Base-by-base conservation (phyloP, 2,329 filamentous ascomycete genomes). In the Sporothrix brunneoviolacea region DNA sequence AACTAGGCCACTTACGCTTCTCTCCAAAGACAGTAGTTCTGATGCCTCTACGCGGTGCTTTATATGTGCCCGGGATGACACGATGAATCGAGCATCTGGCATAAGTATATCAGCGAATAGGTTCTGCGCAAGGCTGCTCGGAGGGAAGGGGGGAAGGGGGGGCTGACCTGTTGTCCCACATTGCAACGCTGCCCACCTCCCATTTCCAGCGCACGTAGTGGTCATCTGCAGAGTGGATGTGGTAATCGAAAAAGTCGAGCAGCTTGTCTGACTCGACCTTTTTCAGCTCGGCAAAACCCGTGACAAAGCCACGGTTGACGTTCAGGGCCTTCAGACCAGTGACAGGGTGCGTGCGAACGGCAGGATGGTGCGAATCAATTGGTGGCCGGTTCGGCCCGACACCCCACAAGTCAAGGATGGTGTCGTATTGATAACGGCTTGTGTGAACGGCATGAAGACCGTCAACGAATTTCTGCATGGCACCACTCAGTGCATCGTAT, bases 151-250 rank as follows among this genome's bases (percentile, higher is more conserved):
- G n/a, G n/a, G n/a, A n/a, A n/a, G n/a, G n/a, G n/a, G n/a, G n/a
- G n/a, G 15, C 41, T 13, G 28, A 66, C 62, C 69, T 58, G 54
- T 76, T 76, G 49, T 77, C 74, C 73, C 73, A 76, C 60, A 76
- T 70, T 1, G 73, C 73, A 5, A 75, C 69, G 27, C 68, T 70
- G 1, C 73, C 73, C 7, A 71, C 68, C 0, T 65, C 59, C 73
- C 74, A 77, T 53, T 73, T 75, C 66, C 71, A 75, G 3, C 73
- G 62, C 6, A 76, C 72, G 21, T 65, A 66, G 55, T 75, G 72
- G 54, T 76, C 74, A 43, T 75, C 72, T 1, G 71, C 72, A 0
- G 70, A 68, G 55, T 75, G 72, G 24, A 76, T 68, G 54, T 75
- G 72, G 44, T 67, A 68, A 4, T 60, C 53, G 42, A 74, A 69